These are phyloP conservation scores for Phallus indusiatus DNA, from an alignment of 768 basidiomycete species.

Conservation along the genomic window DNA sequence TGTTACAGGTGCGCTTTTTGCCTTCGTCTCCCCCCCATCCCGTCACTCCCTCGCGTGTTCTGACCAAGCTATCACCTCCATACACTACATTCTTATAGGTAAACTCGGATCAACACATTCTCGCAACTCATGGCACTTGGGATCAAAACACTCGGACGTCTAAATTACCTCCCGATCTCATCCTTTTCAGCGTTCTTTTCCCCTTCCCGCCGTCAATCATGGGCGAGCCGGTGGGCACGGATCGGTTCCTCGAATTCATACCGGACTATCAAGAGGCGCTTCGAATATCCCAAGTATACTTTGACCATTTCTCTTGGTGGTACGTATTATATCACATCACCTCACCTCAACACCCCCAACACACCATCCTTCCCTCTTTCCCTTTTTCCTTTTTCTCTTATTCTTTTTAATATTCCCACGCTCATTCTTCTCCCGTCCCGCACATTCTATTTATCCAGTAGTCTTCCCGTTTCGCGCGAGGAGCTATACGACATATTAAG, in stretches of 20 bases:
- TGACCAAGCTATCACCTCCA: neutral
- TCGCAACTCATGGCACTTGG: neutral
- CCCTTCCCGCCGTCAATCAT: slow-evolving; percentile 2
- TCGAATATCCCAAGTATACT: slow-evolving; percentile 4
- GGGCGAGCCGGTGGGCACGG: slow-evolving; percentile 1
- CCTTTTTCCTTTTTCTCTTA: neutral
- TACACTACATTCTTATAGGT: neutral
- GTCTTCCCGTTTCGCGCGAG: slow-evolving; percentile 1
- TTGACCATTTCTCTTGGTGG: slow-evolving; percentile 8
- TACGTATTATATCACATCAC: neutral
- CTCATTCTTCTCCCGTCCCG: no score
- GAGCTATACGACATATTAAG: neutral
- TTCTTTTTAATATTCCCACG: neutral
- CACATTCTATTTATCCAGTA: neutral
- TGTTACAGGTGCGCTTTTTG: neutral
- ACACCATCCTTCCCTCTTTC: neutral
- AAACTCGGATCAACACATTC: neutral
- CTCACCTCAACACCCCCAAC: neutral
- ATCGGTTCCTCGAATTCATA: slow-evolving; percentile 1
- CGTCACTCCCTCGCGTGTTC: neutral
- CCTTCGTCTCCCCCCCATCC: neutral
- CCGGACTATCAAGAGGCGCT: slow-evolving; percentile 5
- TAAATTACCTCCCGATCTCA: slow-evolving; percentile 2
- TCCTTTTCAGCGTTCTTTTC: slow-evolving; percentile 7
- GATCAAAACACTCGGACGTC: neutral